Base-by-base conservation (phyloP, 495 filamentous ascomycete species). In the Entonaema liquescens region DNA sequence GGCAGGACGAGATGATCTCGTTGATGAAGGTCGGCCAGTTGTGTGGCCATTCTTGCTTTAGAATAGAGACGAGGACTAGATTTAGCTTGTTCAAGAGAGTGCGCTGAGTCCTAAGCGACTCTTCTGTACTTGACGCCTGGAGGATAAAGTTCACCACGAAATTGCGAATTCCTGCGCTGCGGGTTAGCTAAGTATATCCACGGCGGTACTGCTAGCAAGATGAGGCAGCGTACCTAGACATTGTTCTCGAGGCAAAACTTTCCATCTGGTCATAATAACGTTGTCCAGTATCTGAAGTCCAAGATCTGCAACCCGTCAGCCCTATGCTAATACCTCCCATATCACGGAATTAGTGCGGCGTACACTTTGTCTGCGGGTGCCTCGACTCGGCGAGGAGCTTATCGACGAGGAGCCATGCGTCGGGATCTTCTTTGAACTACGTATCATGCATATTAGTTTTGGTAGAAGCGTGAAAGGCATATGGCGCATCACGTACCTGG, bases 1-100 rank as follows among this genome's bases (percentile, higher is more conserved):
- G 93, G 77, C 94, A 98, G 28, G 95, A 96, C 11, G 92, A 91
- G 72, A 98, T 93, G 77, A 99, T 98, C 85, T 99, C 95, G 80
- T 97, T 98, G 87, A 98, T 98, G 80, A 99, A 99, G 7, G 93
- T 97, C 8, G 96, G 95, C 95, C 95, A 99, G 83, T 98, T 95
- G 78, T 98, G 95, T n/a, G 95, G 95, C 95, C 95, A 99, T 80
- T 99, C 95, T 81, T 99, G 95, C 84, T 99, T 99, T 74, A 99
- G 82, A 62, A 99, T 95, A 36, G 93, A 97, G 69, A 99, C 93
- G 59, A 99, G 90, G 23, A 98, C 95, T 58, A 99, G 88, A 70
- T 99, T 98, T 50, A 99, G 87, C 83, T 99, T 98, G 85, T 98
- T 98, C 74, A 99, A 79, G 29, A 99, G 90, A 42, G 93, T 92